Conservation (phyloP, 2,329 filamentous ascomycete species). For the Alternaria sp. region DNA sequence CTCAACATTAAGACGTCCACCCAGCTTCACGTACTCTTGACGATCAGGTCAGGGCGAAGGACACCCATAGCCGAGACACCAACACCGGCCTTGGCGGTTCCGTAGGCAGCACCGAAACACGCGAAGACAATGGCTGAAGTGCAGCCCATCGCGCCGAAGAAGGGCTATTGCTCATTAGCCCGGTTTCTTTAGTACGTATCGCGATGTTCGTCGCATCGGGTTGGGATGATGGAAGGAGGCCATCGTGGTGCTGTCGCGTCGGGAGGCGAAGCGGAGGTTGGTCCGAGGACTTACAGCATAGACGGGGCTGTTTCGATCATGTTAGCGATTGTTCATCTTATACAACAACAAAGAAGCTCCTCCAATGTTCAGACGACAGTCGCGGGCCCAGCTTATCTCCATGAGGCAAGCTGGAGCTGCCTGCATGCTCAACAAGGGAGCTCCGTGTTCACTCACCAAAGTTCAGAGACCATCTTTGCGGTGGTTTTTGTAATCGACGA, state of each 20-base stretch:
- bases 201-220: conserved; percentile 21
- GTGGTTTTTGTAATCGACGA: conserved; percentile 33
- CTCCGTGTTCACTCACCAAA: conserved; percentile 72
- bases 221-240: conserved; percentile 22
- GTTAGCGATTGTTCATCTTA: conserved; percentile 42
- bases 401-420: conserved; percentile 51
- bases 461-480: conserved; percentile 77
- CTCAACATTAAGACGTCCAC: neutral
- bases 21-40: conserved; percentile 81
- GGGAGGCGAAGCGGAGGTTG: conserved; percentile 34
- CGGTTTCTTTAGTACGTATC: conserved; percentile 1
- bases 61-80: conserved; percentile 99
- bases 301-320: conserved; percentile 74
- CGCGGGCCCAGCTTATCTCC: conserved; percentile 48
- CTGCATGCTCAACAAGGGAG: conserved; percentile 39
- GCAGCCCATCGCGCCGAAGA: conserved; percentile 98
- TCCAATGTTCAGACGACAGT: conserved; percentile 25
- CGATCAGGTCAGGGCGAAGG: conserved; percentile 94
- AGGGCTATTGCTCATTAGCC: conserved; percentile 66
- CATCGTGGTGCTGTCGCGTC: conserved; percentile 30
- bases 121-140: conserved; percentile 95
- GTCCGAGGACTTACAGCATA: conserved; percentile 85
- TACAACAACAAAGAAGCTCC: conserved; percentile 5
- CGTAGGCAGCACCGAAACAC: conserved; percentile 95
- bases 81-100: conserved; percentile 98